Conservation (phyloP, 2,329 filamentous ascomycete genomes). For the Nothophoma quercina region DNA sequence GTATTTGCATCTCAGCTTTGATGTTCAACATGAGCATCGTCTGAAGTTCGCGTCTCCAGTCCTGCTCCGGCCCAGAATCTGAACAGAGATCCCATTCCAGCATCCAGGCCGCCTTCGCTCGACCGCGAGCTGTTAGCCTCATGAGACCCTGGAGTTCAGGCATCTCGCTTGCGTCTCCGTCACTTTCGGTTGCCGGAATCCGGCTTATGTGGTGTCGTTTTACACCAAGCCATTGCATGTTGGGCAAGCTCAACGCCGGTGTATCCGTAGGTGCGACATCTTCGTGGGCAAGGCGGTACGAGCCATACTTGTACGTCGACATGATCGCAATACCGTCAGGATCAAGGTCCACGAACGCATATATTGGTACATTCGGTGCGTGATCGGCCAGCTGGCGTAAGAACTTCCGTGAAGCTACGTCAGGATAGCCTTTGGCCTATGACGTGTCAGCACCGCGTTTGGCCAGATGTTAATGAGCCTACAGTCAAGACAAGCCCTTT, state of each 20-base stretch:
- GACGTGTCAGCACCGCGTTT: neutral
- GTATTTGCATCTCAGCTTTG: conserved; percentile 79
- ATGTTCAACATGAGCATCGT: conserved; percentile 75
- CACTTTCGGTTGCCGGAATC: conserved; percentile 22
- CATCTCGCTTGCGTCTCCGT: conserved; percentile 16
- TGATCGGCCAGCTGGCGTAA: conserved; percentile 57
- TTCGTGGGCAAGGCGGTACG: conserved; percentile 69
- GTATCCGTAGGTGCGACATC: conserved; percentile 51
- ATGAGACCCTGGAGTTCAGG: conserved; percentile 54
- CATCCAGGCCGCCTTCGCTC: conserved; percentile 63
- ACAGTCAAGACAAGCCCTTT: conserved; percentile 75
- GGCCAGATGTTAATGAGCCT: conserved; percentile 23
- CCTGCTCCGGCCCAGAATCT: conserved; percentile 44
- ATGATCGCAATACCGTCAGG: conserved; percentile 79
- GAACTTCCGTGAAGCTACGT: conserved; percentile 73
- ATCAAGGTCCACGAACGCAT: conserved; percentile 76
- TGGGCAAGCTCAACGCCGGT: conserved; percentile 51
- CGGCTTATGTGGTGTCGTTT: conserved; percentile 43
- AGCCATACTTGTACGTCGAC: conserved; percentile 76
- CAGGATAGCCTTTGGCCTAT: conserved; percentile 83
- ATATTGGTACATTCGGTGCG: conserved; percentile 58
- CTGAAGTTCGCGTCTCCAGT: conserved; percentile 68
- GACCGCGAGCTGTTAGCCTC: conserved; percentile 63
- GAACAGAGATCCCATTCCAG: conserved; percentile 55
- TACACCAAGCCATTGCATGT: conserved; percentile 72